Conservation (phyloP, 2,329 filamentous ascomycete genomes). For the Colletotrichum agaves region DNA sequence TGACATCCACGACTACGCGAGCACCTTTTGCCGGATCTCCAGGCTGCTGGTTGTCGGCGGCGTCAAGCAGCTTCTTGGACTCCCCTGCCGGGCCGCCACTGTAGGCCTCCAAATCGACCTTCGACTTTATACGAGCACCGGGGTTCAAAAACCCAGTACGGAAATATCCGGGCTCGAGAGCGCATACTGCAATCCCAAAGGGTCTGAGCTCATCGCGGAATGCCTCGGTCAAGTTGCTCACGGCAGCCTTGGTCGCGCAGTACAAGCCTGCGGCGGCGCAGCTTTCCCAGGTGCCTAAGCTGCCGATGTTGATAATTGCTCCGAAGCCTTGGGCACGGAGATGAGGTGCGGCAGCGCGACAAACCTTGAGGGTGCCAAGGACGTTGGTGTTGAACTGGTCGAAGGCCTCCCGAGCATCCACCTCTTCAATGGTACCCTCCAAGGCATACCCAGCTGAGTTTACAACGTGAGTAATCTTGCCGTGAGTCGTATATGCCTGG, state of each 20-base stretch:
- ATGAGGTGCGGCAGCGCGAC: constrained; percentile 58
- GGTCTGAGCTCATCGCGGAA: constrained; percentile 55
- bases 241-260: constrained; percentile 57
- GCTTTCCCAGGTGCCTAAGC: constrained; percentile 56
- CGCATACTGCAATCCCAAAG: constrained; percentile 55
- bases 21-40: constrained; percentile 66
- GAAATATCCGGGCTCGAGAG: constrained; percentile 65
- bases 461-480: constrained; percentile 59
- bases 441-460: constrained; percentile 60
- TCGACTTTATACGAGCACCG: constrained; percentile 42
- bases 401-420: constrained; percentile 49
- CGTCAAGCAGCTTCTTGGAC: constrained; percentile 45
- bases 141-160: constrained; percentile 60
- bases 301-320: constrained; percentile 58
- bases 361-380: constrained; percentile 61
- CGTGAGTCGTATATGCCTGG: constrained; percentile 45
- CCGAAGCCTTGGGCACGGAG: constrained; percentile 52
- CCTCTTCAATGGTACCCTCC: constrained; percentile 54
- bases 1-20: constrained; percentile 63
- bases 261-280: constrained; percentile 52
- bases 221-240: constrained; percentile 56
- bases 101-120: constrained; percentile 48
- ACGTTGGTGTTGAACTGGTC: constrained; percentile 63
- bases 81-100: constrained; percentile 45
- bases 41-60: constrained; percentile 59